phyloP scores from a whole-genome alignment of 208 protist genomes.

The Novymonas esmeraldas region DNA sequence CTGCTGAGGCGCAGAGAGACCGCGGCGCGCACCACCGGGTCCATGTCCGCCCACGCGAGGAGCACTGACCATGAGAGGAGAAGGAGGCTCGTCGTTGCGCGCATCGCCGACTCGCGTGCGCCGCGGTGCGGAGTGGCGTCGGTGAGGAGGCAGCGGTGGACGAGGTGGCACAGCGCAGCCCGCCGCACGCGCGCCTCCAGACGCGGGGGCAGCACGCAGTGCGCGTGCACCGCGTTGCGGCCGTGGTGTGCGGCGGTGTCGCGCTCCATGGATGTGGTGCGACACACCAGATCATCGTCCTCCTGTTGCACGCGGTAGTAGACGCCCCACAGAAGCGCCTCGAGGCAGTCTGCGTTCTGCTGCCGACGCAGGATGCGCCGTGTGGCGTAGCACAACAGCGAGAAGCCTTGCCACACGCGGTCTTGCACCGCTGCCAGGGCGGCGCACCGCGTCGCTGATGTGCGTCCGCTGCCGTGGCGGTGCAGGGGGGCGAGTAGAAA shows the following conservation, averaged over 20 bases:
- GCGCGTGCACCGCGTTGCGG: neutral
- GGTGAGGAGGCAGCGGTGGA: conserved; percentile 24
- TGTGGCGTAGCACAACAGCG: conserved; percentile 32
- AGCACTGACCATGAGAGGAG: conserved; percentile 26
- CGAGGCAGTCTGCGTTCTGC: conserved; percentile 25
- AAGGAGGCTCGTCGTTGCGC: neutral
- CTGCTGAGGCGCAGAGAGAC: conserved; percentile 25
- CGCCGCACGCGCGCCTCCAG: conserved; percentile 7
- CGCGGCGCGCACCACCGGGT: conserved; percentile 8
- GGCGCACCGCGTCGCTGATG: neutral
- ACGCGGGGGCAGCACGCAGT: no score
- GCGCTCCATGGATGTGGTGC: neutral
- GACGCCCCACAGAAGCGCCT: conserved; percentile 30
- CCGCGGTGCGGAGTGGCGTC: neutral
- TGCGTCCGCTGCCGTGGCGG: neutral
- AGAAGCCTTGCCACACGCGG: conserved; percentile 14
- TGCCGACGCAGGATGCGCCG: conserved; percentile 26
- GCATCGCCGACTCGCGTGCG: neutral
- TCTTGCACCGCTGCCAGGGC: neutral
- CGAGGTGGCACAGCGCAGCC: conserved; percentile 25
- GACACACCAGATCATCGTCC: neutral
- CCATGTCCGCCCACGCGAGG: conserved; percentile 8
- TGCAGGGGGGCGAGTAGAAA: neutral
- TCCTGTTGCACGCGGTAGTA: neutral
- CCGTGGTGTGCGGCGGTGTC: neutral